phyloP scores from a whole-genome alignment of 345 rosid species.

The Kernera saxatilis region DNA sequence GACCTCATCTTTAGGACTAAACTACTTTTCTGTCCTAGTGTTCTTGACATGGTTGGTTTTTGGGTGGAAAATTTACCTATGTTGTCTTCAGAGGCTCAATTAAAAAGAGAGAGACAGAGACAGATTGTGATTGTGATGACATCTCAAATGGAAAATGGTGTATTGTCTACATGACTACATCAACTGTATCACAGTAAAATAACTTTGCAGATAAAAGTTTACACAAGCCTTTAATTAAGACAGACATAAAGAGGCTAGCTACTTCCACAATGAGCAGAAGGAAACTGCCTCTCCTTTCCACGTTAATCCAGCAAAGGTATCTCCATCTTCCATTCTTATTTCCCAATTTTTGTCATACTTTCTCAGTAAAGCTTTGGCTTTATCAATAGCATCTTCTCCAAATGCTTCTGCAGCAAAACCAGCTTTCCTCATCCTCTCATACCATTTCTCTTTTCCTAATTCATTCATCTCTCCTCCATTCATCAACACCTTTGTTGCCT shows the following conservation, averaged over 20 bases:
- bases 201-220: too few species aligned
- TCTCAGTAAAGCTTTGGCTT: conserved; percentile 62
- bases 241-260: neutral
- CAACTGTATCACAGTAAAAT: too few species aligned
- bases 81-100: too few species aligned
- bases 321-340: conserved; percentile 53
- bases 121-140: too few species aligned
- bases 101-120: too few species aligned
- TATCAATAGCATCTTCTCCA: conserved; percentile 57
- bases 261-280: conserved; percentile 71
- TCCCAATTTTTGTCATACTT: conserved; percentile 75
- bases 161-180: too few species aligned
- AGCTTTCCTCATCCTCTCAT: conserved; percentile 53
- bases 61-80: too few species aligned
- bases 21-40: too few species aligned
- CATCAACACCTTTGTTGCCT: conserved; percentile 66
- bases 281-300: conserved; percentile 88
- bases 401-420: conserved; percentile 48
- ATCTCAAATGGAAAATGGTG: too few species aligned
- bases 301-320: conserved; percentile 46
- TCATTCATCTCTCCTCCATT: conserved; percentile 56
- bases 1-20: too few species aligned
- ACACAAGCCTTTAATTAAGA: too few species aligned
- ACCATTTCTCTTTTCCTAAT: conserved; percentile 66
- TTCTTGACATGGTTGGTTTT: too few species aligned